Evolutionary conservation across 805 yeast species (phyloP), one percentile per base, ranked within the genome.

Genomic region (Candida stauntonica): DNA sequence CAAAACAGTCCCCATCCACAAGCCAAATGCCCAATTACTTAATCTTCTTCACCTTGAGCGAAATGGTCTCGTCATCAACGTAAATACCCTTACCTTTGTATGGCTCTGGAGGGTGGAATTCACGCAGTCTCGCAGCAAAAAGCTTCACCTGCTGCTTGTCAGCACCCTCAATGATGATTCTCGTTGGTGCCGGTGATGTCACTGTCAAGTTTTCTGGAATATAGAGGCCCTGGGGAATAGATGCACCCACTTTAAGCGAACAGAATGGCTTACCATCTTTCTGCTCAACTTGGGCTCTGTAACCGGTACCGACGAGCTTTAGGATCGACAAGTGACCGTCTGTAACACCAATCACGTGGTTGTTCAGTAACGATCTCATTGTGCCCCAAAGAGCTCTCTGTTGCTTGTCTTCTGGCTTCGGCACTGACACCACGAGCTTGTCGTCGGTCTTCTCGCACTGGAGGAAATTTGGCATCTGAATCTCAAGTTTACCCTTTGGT

Each of bases 31-130:
- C 17, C 14, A 29, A 31, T 60, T 73, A 91, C 79, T 93, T 91
- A 62, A 91, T 86, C 75, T 88, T 91, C 75, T 86, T 86, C 52
- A 82, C 86, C 75, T 93, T 93, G 58, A 91, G 71, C 60, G 79
- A 81, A 62, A 93, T 83, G 35, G 94, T 87, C 68, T 93, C 98
- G 56, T 79, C 84, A 62, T 89, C 85, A 35, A 93, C 82, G 60
- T 83, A 93, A 35, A 93, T 83, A 58, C 99, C 99, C 54, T 94
- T 94, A 60, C 99, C 99, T 68, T 93, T 93, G 64, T 93, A 93
- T 28, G 97, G 97, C 67, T 93, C 99, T 32, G 99, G 99, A 45
- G 95, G 95, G 60, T 86, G 86, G 70, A 78, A 78, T 52, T 76
- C 77, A 62, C 98, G 81, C 48, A 93, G 71, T 41, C 78, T 77